Evolutionary conservation across 2,329 filamentous ascomycete species (phyloP).

Genomic region (Colletotrichum caudatum): DNA sequence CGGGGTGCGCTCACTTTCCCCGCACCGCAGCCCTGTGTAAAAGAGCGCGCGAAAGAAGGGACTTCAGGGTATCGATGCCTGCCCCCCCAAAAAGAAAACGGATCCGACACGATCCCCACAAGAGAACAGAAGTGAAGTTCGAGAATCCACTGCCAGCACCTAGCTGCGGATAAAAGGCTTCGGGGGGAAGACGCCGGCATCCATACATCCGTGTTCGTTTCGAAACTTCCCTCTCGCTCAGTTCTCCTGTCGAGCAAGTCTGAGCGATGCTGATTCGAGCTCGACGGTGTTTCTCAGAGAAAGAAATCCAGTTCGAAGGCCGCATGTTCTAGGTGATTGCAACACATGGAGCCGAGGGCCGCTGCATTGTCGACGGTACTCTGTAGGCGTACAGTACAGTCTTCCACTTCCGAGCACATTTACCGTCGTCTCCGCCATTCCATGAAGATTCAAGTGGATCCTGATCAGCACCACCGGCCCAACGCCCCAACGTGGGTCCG

Average conservation of each 20-base stretch:
- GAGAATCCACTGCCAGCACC: constrained; percentile 25
- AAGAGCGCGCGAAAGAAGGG: constrained; percentile 30
- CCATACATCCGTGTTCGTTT: constrained; percentile 19
- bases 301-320: neutral
- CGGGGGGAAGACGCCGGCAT: constrained; percentile 1
- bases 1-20: constrained; percentile 28
- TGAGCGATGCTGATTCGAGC: no score
- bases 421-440: constrained; percentile 21
- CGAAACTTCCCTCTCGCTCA: constrained; percentile 1
- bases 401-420: constrained; percentile 27
- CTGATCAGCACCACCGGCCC: constrained; percentile 22
- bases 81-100: constrained; percentile 20
- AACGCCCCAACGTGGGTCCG: constrained; percentile 32
- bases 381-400: constrained; percentile 19
- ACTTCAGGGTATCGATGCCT: constrained; percentile 35
- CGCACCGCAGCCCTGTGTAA: constrained; percentile 34
- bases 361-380: neutral
- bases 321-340: neutral
- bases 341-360: neutral
- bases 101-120: constrained; percentile 26
- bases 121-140: constrained; percentile 27
- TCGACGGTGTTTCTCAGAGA: neutral
- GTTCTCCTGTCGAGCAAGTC: neutral
- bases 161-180: constrained; percentile 5
- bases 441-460: constrained; percentile 35